These are phyloP conservation scores for Exophiala lecanii-corni DNA, from an alignment of 2,329 filamentous ascomycete species.

Conservation along the genomic window DNA sequence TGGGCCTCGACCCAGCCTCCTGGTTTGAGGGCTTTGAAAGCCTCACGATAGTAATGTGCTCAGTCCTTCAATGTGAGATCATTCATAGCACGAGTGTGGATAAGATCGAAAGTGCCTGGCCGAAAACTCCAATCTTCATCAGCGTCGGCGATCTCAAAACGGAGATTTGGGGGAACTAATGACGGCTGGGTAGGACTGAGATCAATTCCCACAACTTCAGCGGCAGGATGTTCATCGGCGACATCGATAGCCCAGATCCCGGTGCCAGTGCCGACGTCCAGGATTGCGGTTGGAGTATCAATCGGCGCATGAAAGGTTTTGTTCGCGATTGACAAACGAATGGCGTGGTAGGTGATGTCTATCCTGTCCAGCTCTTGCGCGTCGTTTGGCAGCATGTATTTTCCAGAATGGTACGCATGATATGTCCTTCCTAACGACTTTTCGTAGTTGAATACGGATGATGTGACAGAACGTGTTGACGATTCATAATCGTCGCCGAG, in stretches of 20 bases:
- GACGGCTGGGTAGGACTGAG: slow-evolving; percentile 38
- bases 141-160: slow-evolving; percentile 54
- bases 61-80: slow-evolving; percentile 11
- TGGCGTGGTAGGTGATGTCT: slow-evolving; percentile 33
- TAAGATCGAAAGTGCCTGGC: slow-evolving; percentile 54
- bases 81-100: slow-evolving; percentile 31
- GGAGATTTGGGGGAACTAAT: slow-evolving; percentile 50
- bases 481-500: slow-evolving; percentile 2
- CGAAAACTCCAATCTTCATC: slow-evolving; percentile 55
- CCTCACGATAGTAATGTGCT: slow-evolving; percentile 11
- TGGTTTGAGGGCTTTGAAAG: slow-evolving; percentile 27
- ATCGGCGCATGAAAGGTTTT: slow-evolving; percentile 30
- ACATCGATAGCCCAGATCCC: slow-evolving; percentile 53
- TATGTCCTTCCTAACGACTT: slow-evolving; percentile 32
- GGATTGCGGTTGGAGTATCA: slow-evolving; percentile 39
- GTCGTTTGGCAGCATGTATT: slow-evolving; percentile 35
- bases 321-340: slow-evolving; percentile 19
- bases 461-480: slow-evolving; percentile 28
- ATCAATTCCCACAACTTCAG: slow-evolving; percentile 32
- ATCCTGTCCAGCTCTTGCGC: slow-evolving; percentile 34
- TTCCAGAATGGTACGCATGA: slow-evolving; percentile 27
- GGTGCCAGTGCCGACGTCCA: slow-evolving; percentile 58
- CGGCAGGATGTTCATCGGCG: slow-evolving; percentile 35
- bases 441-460: slow-evolving; percentile 30
- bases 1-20: slow-evolving; percentile 40